Percentiles rank a stretch among this genome's conserved stretches.
These are phyloP conservation scores for Colletotrichum phormii DNA, from an alignment of 2,329 filamentous ascomycete genomes.

Conservation along the genomic window DNA sequence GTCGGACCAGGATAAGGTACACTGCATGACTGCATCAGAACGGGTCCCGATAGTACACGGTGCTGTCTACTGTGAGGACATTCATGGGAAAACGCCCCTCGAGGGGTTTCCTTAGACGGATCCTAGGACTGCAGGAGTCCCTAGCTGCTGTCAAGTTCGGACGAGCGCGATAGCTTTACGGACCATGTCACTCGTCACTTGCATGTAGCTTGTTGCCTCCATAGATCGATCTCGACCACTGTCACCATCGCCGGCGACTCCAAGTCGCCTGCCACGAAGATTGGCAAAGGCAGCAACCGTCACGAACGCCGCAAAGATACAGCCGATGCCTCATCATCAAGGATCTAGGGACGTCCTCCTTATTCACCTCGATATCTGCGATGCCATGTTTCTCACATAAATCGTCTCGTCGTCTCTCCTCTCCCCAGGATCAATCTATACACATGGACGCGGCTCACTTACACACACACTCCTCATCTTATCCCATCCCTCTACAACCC, in stretches of 20 bases:
- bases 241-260: not conserved
- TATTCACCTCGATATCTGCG: not conserved
- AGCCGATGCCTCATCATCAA: not conserved
- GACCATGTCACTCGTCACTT: not conserved
- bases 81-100: not conserved
- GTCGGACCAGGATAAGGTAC: not conserved
- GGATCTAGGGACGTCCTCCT: not conserved
- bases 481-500: not conserved
- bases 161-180: not conserved
- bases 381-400: not conserved
- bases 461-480: not conserved
- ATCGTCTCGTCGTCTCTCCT: not conserved
- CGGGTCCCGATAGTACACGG: not conserved
- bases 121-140: not conserved
- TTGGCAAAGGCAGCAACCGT: not conserved
- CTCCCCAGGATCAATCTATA: not conserved
- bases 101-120: not conserved
- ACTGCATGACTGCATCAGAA: not conserved
- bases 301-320: not conserved
- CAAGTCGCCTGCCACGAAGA: not conserved
- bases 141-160: not conserved
- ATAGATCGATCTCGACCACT: not conserved
- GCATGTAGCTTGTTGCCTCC: not conserved
- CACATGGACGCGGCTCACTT: not conserved
- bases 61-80: not conserved